Evolutionary conservation across 805 yeast species (phyloP), one percentile per base, ranked within the genome.

Genomic region (Pichia occidentalis): DNA sequence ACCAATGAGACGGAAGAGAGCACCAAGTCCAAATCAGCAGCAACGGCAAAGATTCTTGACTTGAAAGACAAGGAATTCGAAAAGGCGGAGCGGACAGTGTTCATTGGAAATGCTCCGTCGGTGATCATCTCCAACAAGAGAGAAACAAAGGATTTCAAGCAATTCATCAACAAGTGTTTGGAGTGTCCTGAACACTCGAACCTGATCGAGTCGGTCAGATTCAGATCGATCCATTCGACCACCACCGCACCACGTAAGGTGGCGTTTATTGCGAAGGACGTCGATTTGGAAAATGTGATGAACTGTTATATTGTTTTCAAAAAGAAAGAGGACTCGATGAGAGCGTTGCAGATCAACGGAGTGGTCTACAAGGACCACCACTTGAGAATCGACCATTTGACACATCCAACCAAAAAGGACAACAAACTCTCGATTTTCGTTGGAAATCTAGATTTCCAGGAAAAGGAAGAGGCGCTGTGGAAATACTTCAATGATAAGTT

Each of bases 361-460:
- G 54, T 66, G 4, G 65, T 81, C 10, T 83, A 85, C 56, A 68
- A 71, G 39, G 73, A 73, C 34, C 78, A 78, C 57, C 98, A 92
- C 59, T 52, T 92, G 32, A 73, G 97, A 54, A 90, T 90, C 10
- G 98, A 92, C 58, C 87, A 87, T 42, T 83, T 88, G n/a, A 74
- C 94, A 0, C 95, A 87, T 57, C 97, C 98, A 16, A 68, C 86
- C 12, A 76, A 80, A 45, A 87, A 84, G 52, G 95, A 86, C 50
- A 79, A 81, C 59, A 82, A 79, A 54, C 72, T 87, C 41, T 79
- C 90, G 17, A 75, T 92, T 18, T 92, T 92, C 56, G 86, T 92
- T 16, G 99, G 99, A 21, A 90, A 92, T 59, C 67, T 92, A 45
- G 95, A 86, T 55, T 92, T 92, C 56, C 95, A 86, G 58, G 95